Evolutionary conservation across 768 basidiomycete genomes (phyloP), one percentile per base, ranked within the genome.

Genomic region (Gelatoporia subvermispora): DNA sequence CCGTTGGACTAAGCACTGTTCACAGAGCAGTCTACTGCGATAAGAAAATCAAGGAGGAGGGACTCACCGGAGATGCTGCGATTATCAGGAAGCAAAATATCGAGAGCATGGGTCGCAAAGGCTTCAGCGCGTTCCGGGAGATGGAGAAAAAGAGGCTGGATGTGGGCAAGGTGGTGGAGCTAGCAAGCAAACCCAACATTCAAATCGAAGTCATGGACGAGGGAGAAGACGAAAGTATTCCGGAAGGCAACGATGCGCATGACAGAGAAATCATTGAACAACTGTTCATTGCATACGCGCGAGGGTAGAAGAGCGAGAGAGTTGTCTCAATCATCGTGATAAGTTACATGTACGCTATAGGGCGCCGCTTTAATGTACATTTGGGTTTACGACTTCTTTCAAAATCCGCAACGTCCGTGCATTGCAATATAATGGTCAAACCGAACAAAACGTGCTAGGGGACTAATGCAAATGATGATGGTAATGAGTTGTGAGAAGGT

Each of bases 31-130:
- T 74, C 8, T 96, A 96, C 65, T 92, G 92, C 58, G 82, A 91
- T 55, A 93, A 93, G 93, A 97, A 96, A 70, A 88, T 93, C 67
- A 85, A 90, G 65, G 90, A 95, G 69, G 93, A 96, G 67, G 92
- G 91, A 8, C 76, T 96, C 39, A 81, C 76, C 1, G 87, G 86
- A 22, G 87, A 81, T 56, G 77, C 80, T 15, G 85, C 85, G 13
- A 71, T 72, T 37, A 68, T 78, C 53, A 77, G 81, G 53, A 78
- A 76, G 51, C 80, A 84, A 36, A 62, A 64, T 39, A 76, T 84
- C 44, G 67, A 75, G 4, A 70, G 70, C 35, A 50, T 74, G 3
- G 70, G 70, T 36, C 57, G 66, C 36, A 65, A 65, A 43, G 84
- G 84, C 10, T 93, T 93, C 69, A 84, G 91, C 59, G 90, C 90